Evolutionary conservation across 1,284 basidiomycete species (phyloP), one percentile per base, ranked within the genome.

Genomic region (Naganishia cerealis): DNA sequence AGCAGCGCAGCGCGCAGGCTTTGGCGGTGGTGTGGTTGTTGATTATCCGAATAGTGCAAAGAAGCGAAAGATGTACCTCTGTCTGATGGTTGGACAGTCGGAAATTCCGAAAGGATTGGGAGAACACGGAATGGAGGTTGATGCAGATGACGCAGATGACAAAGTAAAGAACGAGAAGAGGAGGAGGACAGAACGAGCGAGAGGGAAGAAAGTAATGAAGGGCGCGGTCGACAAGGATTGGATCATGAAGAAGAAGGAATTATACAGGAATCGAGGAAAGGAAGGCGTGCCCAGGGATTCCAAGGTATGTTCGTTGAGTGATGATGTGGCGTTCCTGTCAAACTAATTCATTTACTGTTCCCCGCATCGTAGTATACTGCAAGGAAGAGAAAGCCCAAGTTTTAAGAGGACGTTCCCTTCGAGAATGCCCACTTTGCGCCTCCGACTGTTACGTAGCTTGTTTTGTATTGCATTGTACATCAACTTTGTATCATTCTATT

Each of bases 31-130:
- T 71, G 81, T 99, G 39, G 91, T 99, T 26, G 91, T 99, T 53
- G 96, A 99, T 82, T 97, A 92, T 80, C 94, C 94, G 3, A 96
- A 97, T 80, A 94, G 91, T 0, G 92, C 90, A 75, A 97, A 94
- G 80, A 92, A 92, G 42, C 87, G 86, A 75, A 97, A 97, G 80
- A 89, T 95, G 71, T 97, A 94, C 78, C 76, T 97, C 67, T 92
- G 91, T 76, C 81, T 96, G 68, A 90, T 90, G 78, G 90, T 94
- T 4, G 93, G 93, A 12, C 72, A 73, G 72, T 73, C 77, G 73
- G 86, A 88, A 76, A 77, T 92, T 13, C 92, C 90, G 33, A 82
- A 85, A 76, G 91, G 88, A 2, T 78, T 93, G 40, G 87, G 90
- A 72, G 88, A 86, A 7, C 88, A 90, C 57, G 87, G 83, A 61